A percentile compares a stretch with the other conserved stretches of the same genome.
phyloP scores from a whole-genome alignment of 2,329 filamentous ascomycete species.

The Fusarium newnesense region DNA sequence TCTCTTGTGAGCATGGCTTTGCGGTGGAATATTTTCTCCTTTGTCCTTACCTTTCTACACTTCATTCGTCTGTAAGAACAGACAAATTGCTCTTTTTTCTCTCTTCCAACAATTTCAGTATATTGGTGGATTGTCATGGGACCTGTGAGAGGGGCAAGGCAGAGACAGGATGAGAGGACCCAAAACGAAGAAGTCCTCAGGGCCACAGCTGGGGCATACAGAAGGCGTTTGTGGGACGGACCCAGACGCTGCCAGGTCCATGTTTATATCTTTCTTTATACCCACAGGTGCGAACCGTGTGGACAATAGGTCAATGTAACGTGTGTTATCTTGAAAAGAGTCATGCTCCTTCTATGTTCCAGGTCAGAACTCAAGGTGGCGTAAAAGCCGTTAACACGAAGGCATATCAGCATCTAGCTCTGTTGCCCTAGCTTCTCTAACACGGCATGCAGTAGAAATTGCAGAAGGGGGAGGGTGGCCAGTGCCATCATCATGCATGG shows the following conservation, averaged over 20 bases:
- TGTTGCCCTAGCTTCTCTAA: conserved; percentile 5
- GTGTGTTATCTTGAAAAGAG: conserved; percentile 19
- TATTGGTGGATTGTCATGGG: conserved; percentile 14
- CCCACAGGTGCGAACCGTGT: conserved; percentile 15
- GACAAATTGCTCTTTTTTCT: background rate
- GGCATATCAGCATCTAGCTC: background rate
- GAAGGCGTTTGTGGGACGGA: conserved; percentile 19
- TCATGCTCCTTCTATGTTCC: background rate
- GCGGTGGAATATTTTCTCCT: conserved; percentile 5
- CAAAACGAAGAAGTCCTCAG: conserved; percentile 8
- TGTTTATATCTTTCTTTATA: conserved; percentile 28
- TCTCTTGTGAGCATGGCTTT: conserved; percentile 5
- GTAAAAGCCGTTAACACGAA: background rate
- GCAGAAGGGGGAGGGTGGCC: conserved; percentile 34
- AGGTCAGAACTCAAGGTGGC: background rate
- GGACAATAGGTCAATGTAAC: conserved; percentile 18
- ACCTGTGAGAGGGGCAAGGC: background rate
- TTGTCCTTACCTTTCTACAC: conserved; percentile 7
- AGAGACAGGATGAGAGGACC: conserved; percentile 1
- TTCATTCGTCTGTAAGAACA: conserved; percentile 1
- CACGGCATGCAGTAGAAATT: conserved; percentile 15
- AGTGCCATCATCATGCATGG: conserved; percentile 35
- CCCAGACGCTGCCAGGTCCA: background rate
- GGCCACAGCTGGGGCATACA: background rate
- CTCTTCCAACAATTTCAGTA: background rate